Evolutionary conservation across 1,284 basidiomycete species (phyloP).

Genomic region (Irpex rosettiformis): DNA sequence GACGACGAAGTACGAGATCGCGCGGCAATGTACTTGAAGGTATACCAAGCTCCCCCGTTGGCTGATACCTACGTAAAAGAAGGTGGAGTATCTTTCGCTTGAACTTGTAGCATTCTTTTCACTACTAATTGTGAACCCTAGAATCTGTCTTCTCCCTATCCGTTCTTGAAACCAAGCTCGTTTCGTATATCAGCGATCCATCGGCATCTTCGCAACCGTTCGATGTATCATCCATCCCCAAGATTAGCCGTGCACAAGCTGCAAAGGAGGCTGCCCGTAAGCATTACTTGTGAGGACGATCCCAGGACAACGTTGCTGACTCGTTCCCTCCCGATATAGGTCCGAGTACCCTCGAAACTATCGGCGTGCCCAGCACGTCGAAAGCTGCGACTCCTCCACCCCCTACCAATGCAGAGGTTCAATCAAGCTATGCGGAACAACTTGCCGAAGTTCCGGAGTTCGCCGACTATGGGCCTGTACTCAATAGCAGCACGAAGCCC

Average conservation of each 20-base stretch:
- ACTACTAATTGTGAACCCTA: slow-evolving; percentile 29
- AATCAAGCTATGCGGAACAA: slow-evolving; percentile 85
- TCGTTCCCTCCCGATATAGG: slow-evolving; percentile 38
- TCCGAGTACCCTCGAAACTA: slow-evolving; percentile 80
- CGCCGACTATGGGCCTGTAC: slow-evolving; percentile 79
- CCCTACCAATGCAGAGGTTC: slow-evolving; percentile 75
- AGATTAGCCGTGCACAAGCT: slow-evolving; percentile 88
- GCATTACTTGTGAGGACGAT: slow-evolving; percentile 25
- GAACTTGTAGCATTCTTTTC: not conserved
- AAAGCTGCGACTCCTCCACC: slow-evolving; percentile 63
- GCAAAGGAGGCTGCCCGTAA: slow-evolving; percentile 81
- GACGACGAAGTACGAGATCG: slow-evolving; percentile 99
- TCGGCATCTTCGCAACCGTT: slow-evolving; percentile 68
- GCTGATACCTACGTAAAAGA: slow-evolving; percentile 90
- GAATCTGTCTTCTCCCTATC: slow-evolving; percentile 91
- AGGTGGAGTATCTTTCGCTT: slow-evolving; percentile 45
- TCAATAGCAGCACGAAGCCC: slow-evolving; percentile 84
- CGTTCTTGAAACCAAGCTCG: slow-evolving; percentile 83
- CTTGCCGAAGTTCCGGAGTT: slow-evolving; percentile 88
- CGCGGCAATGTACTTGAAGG: slow-evolving; percentile 90
- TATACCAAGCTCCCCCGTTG: slow-evolving; percentile 77
- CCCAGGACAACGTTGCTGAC: slow-evolving; percentile 10
- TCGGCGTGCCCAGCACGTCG: slow-evolving; percentile 64
- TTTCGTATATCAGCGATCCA: slow-evolving; percentile 85
- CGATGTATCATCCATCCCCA: slow-evolving; percentile 80